These are phyloP conservation scores for Diaporthe destruens DNA, from an alignment of 2,329 filamentous ascomycete species.

Conservation along the genomic window DNA sequence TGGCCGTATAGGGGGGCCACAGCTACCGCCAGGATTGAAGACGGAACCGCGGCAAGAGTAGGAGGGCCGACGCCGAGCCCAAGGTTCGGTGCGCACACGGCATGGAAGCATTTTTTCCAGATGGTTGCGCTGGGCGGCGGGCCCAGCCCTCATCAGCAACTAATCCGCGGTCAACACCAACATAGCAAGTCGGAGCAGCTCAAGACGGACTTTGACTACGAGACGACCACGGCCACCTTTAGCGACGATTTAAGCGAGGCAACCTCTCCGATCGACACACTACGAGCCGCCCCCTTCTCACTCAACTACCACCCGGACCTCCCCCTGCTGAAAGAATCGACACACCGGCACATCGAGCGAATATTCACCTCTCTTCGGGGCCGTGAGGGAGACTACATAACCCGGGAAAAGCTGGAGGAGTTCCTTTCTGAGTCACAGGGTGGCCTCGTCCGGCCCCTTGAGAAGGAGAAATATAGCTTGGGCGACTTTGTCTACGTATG, in stretches of 20 bases:
- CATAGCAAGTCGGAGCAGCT: conserved; percentile 36
- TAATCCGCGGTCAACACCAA: conserved; percentile 6
- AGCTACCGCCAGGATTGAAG: conserved; percentile 18
- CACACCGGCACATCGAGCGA: conserved; percentile 61
- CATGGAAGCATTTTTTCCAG: conserved; percentile 42
- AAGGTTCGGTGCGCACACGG: conserved; percentile 39
- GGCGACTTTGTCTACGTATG: conserved; percentile 65
- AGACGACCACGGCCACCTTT: conserved; percentile 21
- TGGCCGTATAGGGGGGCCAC: conserved; percentile 35
- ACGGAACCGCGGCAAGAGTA: conserved; percentile 21
- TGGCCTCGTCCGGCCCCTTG: conserved; percentile 53
- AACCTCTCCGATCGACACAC: conserved; percentile 18
- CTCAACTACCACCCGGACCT: conserved; percentile 44
- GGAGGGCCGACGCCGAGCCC: conserved; percentile 38
- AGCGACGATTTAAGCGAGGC: conserved; percentile 21
- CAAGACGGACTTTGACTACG: conserved; percentile 27
- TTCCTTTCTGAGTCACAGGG: conserved; percentile 67
- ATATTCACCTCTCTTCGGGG: conserved; percentile 62
- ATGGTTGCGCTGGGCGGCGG: conserved; percentile 40
- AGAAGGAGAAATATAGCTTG: conserved; percentile 58
- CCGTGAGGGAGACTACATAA: conserved; percentile 44
- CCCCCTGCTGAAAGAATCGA: conserved; percentile 60
- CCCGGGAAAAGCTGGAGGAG: conserved; percentile 54
- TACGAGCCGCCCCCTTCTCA: conserved; percentile 31
- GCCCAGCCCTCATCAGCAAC: conserved; percentile 27